Evolutionary conservation across 768 basidiomycete genomes (phyloP).

Genomic region (Pleurotus tuber-regium): DNA sequence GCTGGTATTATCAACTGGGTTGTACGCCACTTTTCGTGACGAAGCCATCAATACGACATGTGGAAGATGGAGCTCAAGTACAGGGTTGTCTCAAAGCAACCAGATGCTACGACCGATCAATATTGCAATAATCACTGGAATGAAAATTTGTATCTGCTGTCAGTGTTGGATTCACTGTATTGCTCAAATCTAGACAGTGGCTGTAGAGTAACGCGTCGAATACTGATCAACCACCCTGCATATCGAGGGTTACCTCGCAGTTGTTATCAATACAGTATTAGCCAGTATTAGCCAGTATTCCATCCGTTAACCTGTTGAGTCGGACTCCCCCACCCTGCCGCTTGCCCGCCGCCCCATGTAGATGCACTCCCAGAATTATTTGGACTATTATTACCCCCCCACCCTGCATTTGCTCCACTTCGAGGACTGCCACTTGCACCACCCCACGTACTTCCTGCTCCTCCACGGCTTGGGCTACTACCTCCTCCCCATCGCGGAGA

Average conservation of each 20-base stretch:
- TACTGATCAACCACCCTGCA: no score
- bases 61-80: neutral
- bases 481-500: conserved; percentile 19
- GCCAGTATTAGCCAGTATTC: no score
- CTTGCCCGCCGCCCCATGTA: conserved; percentile 19
- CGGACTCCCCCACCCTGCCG: conserved; percentile 54
- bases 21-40: neutral
- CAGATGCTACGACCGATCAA: neutral
- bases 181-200: no score
- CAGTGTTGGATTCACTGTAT: no score
- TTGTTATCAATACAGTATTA: no score
- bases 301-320: conserved; percentile 52
- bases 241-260: no score
- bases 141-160: no score
- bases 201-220: no score
- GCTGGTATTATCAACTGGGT: neutral
- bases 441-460: conserved; percentile 26
- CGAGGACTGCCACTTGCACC: conserved; percentile 26
- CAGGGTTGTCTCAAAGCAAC: neutral
- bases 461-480: conserved; percentile 14
- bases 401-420: conserved; percentile 20
- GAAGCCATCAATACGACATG: neutral
- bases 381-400: no score
- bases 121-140: no score
- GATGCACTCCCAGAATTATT: conserved; percentile 2